These are phyloP conservation scores for Rhizoctonia solani DNA, from an alignment of 1,284 basidiomycete genomes.

Conservation along the genomic window DNA sequence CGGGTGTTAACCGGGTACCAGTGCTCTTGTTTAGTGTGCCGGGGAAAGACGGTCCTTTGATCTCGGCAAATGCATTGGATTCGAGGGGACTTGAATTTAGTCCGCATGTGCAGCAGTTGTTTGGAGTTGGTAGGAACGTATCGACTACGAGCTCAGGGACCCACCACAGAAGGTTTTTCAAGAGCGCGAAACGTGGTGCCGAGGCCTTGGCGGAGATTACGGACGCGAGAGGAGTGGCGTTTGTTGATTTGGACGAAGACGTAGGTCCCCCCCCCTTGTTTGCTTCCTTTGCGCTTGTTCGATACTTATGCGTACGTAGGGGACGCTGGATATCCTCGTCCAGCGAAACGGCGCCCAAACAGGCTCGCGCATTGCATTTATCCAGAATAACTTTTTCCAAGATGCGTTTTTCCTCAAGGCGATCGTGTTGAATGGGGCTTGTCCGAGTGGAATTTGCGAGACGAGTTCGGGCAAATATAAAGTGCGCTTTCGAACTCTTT, in stretches of 20 bases:
- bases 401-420: conserved; percentile 99
- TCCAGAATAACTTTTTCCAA: conserved; percentile 98
- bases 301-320: conserved; percentile 53
- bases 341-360: conserved; percentile 74
- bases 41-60: not conserved
- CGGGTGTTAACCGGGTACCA: conserved; percentile 42
- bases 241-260: conserved; percentile 95
- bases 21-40: conserved; percentile 11
- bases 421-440: conserved; percentile 92
- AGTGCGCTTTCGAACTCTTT: conserved; percentile 53
- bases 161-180: conserved; percentile 63
- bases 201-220: conserved; percentile 66
- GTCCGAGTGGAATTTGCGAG: conserved; percentile 72
- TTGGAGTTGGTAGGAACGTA: not conserved
- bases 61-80: too few species aligned
- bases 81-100: not conserved
- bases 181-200: conserved; percentile 61
- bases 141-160: too few species aligned
- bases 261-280: conserved; percentile 54
- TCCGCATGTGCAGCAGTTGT: not conserved
- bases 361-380: conserved; percentile 63
- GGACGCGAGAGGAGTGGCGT: conserved; percentile 81
- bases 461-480: conserved; percentile 68
- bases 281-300: not conserved
- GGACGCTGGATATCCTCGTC: conserved; percentile 89